Conservation (phyloP, 2,329 filamentous ascomycete species). For the Talaromyces sp. region DNA sequence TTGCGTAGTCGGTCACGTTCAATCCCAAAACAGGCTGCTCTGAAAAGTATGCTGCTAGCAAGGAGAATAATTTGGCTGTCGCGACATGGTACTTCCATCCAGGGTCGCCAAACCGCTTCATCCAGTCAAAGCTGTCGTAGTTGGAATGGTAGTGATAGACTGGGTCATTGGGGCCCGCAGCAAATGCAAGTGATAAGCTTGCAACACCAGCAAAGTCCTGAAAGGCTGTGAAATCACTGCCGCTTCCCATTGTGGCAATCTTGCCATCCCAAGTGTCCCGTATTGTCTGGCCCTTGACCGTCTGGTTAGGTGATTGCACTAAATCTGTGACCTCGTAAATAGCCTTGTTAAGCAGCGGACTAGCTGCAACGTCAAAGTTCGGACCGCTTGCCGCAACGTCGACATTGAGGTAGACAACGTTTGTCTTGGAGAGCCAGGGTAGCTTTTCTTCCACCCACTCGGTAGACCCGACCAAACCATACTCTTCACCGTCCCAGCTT, state of each 20-base stretch:
- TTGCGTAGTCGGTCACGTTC: constrained; percentile 59
- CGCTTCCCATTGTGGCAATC: constrained; percentile 63
- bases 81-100: constrained; percentile 55
- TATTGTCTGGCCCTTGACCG: constrained; percentile 61
- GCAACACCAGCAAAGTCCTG: constrained; percentile 65
- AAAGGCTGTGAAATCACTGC: constrained; percentile 70
- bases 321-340: constrained; percentile 60
- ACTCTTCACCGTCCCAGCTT: constrained; percentile 80
- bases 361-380: constrained; percentile 59
- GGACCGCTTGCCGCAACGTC: constrained; percentile 67
- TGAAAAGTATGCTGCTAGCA: constrained; percentile 56
- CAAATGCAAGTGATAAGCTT: constrained; percentile 59
- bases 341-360: constrained; percentile 69
- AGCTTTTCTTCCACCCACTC: constrained; percentile 92
- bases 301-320: constrained; percentile 70
- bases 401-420: constrained; percentile 79
- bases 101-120: constrained; percentile 68
- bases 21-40: constrained; percentile 60
- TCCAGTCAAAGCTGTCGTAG: constrained; percentile 81
- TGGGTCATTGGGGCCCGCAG: constrained; percentile 34
- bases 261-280: constrained; percentile 59
- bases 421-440: constrained; percentile 67
- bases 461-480: constrained; percentile 77
- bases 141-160: constrained; percentile 76
- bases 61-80: constrained; percentile 59